phyloP scores from a whole-genome alignment of 1,284 basidiomycete genomes.

The Meripilus lineatus region DNA sequence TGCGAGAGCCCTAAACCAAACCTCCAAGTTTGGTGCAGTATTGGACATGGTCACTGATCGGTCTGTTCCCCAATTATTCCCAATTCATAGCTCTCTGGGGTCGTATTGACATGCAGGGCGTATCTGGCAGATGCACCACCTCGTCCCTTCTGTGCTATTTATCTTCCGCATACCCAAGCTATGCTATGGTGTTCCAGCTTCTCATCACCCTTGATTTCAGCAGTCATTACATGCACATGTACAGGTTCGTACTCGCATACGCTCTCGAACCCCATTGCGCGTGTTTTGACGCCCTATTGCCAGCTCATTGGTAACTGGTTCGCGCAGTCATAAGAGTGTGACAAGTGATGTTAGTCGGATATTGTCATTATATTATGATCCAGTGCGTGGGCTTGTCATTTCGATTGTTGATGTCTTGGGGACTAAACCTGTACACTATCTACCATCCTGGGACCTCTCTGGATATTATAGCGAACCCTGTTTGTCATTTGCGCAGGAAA shows the following conservation, averaged over 20 bases:
- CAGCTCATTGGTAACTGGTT: slow-evolving; percentile 92
- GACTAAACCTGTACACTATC: no score
- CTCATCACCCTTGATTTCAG: slow-evolving; percentile 97
- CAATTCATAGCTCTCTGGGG: background rate
- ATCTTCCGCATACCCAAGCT: slow-evolving; percentile 81
- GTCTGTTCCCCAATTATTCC: slow-evolving; percentile 38
- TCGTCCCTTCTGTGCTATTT: slow-evolving; percentile 94
- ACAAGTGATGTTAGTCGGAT: slow-evolving; percentile 90
- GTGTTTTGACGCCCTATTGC: background rate
- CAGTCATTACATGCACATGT: slow-evolving; percentile 99
- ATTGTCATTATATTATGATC: slow-evolving; percentile 91
- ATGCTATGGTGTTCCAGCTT: slow-evolving; percentile 86
- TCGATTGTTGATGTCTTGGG: no score
- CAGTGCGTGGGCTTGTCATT: slow-evolving; percentile 47
- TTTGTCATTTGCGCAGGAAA: slow-evolving; percentile 97
- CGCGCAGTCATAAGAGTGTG: slow-evolving; percentile 89
- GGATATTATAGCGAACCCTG: slow-evolving; percentile 58
- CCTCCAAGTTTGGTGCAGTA: slow-evolving; percentile 96
- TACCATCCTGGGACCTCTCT: slow-evolving; percentile 4
- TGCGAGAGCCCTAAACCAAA: slow-evolving; percentile 86
- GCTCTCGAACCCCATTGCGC: background rate
- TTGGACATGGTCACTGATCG: slow-evolving; percentile 99
- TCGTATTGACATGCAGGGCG: background rate
- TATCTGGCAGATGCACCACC: slow-evolving; percentile 78
- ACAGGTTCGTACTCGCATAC: slow-evolving; percentile 64